Percentiles rank a stretch among this genome's conserved stretches.
Evolutionary conservation across 805 yeast species (phyloP).

Genomic region (Metschnikowia corniflorae): DNA sequence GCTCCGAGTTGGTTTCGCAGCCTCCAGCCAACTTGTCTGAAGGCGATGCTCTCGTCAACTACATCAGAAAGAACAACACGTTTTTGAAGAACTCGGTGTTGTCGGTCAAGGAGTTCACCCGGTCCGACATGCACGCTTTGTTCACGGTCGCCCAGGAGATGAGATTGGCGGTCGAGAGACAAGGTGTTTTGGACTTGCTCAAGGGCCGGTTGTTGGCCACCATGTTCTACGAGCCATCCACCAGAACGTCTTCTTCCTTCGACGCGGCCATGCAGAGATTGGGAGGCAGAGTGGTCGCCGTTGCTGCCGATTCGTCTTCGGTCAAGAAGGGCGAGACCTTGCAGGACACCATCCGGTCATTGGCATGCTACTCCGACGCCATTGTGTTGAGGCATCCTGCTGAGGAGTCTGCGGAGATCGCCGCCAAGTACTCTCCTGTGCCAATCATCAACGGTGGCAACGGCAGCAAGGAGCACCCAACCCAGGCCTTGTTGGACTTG

Average conservation of each 20-base stretch:
- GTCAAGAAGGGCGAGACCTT: slow-evolving; percentile 97
- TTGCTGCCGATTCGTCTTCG: slow-evolving; percentile 82
- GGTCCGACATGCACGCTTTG: slow-evolving; percentile 86
- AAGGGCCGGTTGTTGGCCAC: slow-evolving; percentile 90
- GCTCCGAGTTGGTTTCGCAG: slow-evolving; percentile 68
- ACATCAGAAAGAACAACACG: slow-evolving; percentile 80
- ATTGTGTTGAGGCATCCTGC: slow-evolving; percentile 95
- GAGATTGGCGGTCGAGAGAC: slow-evolving; percentile 94
- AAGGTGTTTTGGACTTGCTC: slow-evolving; percentile 87
- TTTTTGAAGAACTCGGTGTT: slow-evolving; percentile 84
- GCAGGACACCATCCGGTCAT: slow-evolving; percentile 92
- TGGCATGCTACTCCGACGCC: slow-evolving; percentile 95
- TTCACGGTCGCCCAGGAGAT: slow-evolving; percentile 98
- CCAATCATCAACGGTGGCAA: slow-evolving; percentile 98
- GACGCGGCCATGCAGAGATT: slow-evolving; percentile 99
- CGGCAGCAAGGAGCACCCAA: slow-evolving; percentile 97
- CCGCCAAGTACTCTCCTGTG: slow-evolving; percentile 94
- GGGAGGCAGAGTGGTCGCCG: slow-evolving; percentile 94
- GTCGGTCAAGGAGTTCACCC: slow-evolving; percentile 82
- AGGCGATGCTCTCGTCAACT: slow-evolving; percentile 73
- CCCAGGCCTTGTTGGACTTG: slow-evolving; percentile 95
- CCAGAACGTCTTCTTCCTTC: slow-evolving; percentile 94
- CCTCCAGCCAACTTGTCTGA: slow-evolving; percentile 72
- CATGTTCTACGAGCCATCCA: slow-evolving; percentile 96
- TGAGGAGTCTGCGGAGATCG: slow-evolving; percentile 86